Evolutionary conservation across 306 rosid species (phyloP).

Genomic region (Leucaena leucocephala): DNA sequence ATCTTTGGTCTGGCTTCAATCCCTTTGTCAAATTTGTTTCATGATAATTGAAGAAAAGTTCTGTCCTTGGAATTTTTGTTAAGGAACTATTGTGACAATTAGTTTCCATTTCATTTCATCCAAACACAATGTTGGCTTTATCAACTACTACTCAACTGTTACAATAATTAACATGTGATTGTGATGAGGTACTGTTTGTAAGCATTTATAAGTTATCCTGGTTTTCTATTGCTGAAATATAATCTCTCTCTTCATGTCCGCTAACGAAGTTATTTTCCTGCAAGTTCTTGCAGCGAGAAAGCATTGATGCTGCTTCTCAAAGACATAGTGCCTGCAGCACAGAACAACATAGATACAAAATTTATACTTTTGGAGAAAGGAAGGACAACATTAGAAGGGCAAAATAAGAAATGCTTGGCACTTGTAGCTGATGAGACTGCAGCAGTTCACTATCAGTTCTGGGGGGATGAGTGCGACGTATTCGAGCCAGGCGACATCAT

Average conservation of each 20-base stretch:
- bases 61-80: background rate
- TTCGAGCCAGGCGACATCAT: conserved; percentile 62
- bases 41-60: background rate
- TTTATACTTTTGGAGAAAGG: conserved; percentile 77
- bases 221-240: background rate
- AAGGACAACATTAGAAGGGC: conserved; percentile 49
- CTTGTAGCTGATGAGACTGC: conserved; percentile 67
- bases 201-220: background rate
- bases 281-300: conserved; percentile 19
- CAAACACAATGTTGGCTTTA: background rate
- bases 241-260: background rate
- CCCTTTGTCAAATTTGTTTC: background rate
- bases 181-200: background rate
- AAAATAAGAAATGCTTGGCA: conserved; percentile 57
- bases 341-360: conserved; percentile 71
- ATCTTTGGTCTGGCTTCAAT: background rate
- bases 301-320: conserved; percentile 52
- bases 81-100: background rate
- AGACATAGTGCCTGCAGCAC: conserved; percentile 76
- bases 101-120: too few species aligned
- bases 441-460: conserved; percentile 75
- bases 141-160: background rate
- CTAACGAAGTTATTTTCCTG: conserved; percentile 8
- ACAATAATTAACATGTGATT: background rate
- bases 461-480: conserved; percentile 73